phyloP scores from a whole-genome alignment of 768 basidiomycete genomes.

The Pleurotus cornucopiae region DNA sequence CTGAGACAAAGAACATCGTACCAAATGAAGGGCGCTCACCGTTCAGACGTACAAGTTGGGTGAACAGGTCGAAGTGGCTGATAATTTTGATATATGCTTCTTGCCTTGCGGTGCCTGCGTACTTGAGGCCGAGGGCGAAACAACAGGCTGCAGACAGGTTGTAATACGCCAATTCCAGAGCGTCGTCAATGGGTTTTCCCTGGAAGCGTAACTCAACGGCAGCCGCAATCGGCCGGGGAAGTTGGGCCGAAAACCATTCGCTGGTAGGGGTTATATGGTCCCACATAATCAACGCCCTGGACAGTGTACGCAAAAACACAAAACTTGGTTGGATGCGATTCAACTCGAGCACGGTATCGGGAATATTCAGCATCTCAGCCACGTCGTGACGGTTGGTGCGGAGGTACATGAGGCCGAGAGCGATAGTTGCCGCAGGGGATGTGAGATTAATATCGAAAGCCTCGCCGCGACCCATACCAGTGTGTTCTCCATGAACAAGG shows the following conservation, averaged over 20 bases:
- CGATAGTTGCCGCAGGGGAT: conserved; percentile 86
- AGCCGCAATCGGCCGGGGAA: conserved; percentile 63
- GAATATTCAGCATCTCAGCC: conserved; percentile 80
- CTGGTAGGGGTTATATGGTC: conserved; percentile 63
- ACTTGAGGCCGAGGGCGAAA: conserved; percentile 89
- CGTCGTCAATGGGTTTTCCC: conserved; percentile 55
- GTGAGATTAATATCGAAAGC: conserved; percentile 86
- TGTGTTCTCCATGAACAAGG: conserved; percentile 71
- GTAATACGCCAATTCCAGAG: conserved; percentile 85
- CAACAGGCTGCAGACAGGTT: conserved; percentile 90
- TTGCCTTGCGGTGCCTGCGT: conserved; percentile 88
- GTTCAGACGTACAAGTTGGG: conserved; percentile 60
- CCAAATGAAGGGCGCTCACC: conserved; percentile 38
- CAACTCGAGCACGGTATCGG: conserved; percentile 73
- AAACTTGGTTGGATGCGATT: conserved; percentile 88
- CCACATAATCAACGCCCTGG: conserved; percentile 85
- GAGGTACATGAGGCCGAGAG: conserved; percentile 90
- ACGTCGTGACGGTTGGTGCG: conserved; percentile 81
- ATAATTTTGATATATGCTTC: conserved; percentile 85
- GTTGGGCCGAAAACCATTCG: conserved; percentile 68
- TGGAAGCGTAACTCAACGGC: conserved; percentile 52
- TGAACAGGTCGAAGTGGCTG: conserved; percentile 77
- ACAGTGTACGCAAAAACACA: conserved; percentile 75
- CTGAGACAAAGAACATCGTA: conserved; percentile 4
- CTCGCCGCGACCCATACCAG: conserved; percentile 29